These are phyloP conservation scores for Perkinsus chesapeaki DNA, from an alignment of 169 alveolate species.

Conservation along the genomic window DNA sequence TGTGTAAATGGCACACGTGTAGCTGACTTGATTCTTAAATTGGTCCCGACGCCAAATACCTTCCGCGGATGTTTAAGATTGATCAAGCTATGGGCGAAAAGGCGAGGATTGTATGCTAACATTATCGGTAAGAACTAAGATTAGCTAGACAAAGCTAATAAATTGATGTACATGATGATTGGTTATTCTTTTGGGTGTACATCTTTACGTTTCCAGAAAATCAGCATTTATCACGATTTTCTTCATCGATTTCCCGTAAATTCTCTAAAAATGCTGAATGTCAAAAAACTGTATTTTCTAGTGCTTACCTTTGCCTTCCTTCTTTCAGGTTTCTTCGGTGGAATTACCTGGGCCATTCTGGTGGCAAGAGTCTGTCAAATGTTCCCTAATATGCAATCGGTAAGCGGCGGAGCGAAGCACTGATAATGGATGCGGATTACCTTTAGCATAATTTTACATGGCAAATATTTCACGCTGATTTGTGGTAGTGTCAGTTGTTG, in stretches of 20 bases:
- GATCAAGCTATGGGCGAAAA: slow-evolving; percentile 94
- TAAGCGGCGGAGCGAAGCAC: neutral
- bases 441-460: too few species aligned
- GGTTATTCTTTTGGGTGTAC: too few species aligned
- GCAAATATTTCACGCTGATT: too few species aligned
- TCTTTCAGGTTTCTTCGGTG: slow-evolving; percentile 83
- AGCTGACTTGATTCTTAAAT: slow-evolving; percentile 80
- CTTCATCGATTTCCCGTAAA: neutral
- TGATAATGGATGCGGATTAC: neutral
- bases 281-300: slow-evolving; percentile 12
- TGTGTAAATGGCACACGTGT: slow-evolving; percentile 89
- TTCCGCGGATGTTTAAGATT: slow-evolving; percentile 86
- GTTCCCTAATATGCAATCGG: slow-evolving; percentile 72
- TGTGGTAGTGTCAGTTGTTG: too few species aligned
- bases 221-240: slow-evolving; percentile 26
- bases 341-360: slow-evolving; percentile 97
- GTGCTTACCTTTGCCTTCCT: slow-evolving; percentile 45
- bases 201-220: too few species aligned
- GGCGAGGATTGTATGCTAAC: slow-evolving; percentile 94
- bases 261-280: neutral
- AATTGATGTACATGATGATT: too few species aligned
- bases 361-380: slow-evolving; percentile 93
- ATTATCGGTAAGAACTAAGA: slow-evolving; percentile 82
- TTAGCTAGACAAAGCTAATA: too few species aligned
- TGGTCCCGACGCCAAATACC: slow-evolving; percentile 84